A percentile compares a stretch with the other conserved stretches of the same genome.
Conservation (phyloP, 148 eudicot genomes). For the Diospyros lotus region DNA sequence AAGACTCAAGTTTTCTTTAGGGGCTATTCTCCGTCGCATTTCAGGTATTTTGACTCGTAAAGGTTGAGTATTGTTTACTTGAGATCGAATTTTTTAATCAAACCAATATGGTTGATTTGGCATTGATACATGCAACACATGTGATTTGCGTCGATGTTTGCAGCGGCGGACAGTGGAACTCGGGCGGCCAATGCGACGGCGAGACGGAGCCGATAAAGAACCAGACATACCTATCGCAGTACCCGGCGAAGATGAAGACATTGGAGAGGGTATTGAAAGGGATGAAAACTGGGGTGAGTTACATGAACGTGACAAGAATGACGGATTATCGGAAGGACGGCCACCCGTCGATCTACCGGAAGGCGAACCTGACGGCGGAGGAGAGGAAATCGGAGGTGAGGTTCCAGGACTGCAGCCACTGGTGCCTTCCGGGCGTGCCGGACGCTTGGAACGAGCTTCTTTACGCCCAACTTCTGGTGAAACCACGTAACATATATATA, state of each 20-base stretch:
- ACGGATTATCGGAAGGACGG: slow-evolving; percentile 86
- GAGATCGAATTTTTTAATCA: too few species aligned
- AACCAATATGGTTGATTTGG: too few species aligned
- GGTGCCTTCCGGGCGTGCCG: slow-evolving; percentile 99
- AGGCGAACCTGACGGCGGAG: slow-evolving; percentile 32
- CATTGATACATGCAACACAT: too few species aligned
- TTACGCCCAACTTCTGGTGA: slow-evolving; percentile 65
- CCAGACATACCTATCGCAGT: slow-evolving; percentile 45
- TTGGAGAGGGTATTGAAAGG: slow-evolving; percentile 56
- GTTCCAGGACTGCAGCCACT: slow-evolving; percentile 94
- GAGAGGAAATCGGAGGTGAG: slow-evolving; percentile 49
- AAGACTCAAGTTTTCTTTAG: slow-evolving; percentile 74
- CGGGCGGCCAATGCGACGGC: slow-evolving; percentile 80
- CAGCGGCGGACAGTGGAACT: slow-evolving; percentile 99
- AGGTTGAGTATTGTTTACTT: too few species aligned
- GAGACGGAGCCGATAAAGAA: slow-evolving; percentile 80
- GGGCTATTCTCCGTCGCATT: slow-evolving; percentile 91
- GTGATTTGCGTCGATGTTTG: slow-evolving; percentile 6
- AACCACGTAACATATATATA: slow-evolving; percentile 11
- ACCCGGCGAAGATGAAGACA: slow-evolving; percentile 67
- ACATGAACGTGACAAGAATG: slow-evolving; percentile 68
- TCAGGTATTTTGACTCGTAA: slow-evolving; percentile 43
- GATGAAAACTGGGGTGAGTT: slow-evolving; percentile 67
- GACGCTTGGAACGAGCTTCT: slow-evolving; percentile 95
- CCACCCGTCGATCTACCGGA: slow-evolving; percentile 80